Evolutionary conservation across 805 yeast species (phyloP), one percentile per base, ranked within the genome.

Genomic region (Saturnispora mendoncae): DNA sequence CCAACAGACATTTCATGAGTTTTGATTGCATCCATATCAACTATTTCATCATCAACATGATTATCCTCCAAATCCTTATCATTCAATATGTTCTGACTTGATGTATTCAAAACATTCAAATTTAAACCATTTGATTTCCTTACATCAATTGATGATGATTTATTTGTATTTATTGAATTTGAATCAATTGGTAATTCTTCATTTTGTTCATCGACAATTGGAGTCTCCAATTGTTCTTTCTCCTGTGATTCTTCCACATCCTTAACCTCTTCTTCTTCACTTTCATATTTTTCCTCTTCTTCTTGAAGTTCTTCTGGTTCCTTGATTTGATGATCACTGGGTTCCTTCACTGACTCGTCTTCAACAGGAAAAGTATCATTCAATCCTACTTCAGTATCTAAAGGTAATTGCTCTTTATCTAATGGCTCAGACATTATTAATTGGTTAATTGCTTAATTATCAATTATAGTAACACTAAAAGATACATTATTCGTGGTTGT

Each of bases 51-150:
- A 14, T 39, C 43, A 27, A n/a, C 20, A n/a, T 35, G n/a, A 5
- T 6, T 27, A 23, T 31, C 24, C 19, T 17, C 23, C 14, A 19
- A 6, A 4, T 6, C 25, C n/a, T n/a, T n/a, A 9, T 6, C 10
- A 8, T 6, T 19, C 4, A 9, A 6, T 4, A 19, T 8, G 19
- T 32, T 32, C 8, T 24, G 5, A n/a, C 35, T 13, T 4, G 35
- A 32, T 18, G 33, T 9, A 21, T 20, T 31, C 20, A 37, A 29
- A 15, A 37, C 21, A n/a, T 37, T 27, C 28, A 37, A 37, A 21
- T 37, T 29, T 13, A 37, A 37, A 4, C 39, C 39, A 23, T 28
- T 37, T 14, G 27, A 28, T 14, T 23, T 28, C 9, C 33, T 28
- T n/a, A 19, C n/a, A 3, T 21, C 24, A 17, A 18, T 27, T n/a